Conservation (phyloP, 805 yeast species). For the Kluyveromyces aestuarii region DNA sequence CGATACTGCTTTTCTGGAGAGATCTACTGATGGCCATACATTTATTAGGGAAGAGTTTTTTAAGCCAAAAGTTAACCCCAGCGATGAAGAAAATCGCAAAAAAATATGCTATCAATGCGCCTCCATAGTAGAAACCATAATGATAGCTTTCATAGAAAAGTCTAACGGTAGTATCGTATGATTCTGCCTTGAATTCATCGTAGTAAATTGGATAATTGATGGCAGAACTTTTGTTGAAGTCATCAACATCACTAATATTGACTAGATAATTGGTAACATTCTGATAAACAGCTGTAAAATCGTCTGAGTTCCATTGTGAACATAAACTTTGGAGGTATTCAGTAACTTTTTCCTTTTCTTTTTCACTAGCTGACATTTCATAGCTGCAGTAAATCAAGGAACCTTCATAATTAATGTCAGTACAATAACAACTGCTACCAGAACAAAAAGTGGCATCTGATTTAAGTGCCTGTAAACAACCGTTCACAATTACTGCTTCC, state of each 20-base stretch:
- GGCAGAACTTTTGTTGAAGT: conserved; percentile 27
- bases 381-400: conserved; percentile 21
- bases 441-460: background rate
- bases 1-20: conserved; percentile 5
- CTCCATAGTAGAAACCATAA: conserved; percentile 38
- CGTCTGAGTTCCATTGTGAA: conserved; percentile 26
- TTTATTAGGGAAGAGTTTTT: conserved; percentile 32
- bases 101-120: conserved; percentile 43
- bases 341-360: background rate
- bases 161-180: conserved; percentile 18
- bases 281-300: conserved; percentile 8
- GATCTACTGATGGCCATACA: conserved; percentile 25
- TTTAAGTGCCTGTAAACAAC: background rate
- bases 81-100: conserved; percentile 34
- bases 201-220: conserved; percentile 11
- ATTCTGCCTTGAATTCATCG: background rate
- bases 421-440: conserved; percentile 13
- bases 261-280: conserved; percentile 23
- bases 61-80: conserved; percentile 34
- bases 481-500: background rate
- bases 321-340: conserved; percentile 8
- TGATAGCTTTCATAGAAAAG: conserved; percentile 30
- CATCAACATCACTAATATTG: conserved; percentile 19
- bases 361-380: background rate
- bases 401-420: conserved; percentile 19